Base-by-base conservation (phyloP, 108 stramenopile genomes). In the Cyclotella atomus region DNA sequence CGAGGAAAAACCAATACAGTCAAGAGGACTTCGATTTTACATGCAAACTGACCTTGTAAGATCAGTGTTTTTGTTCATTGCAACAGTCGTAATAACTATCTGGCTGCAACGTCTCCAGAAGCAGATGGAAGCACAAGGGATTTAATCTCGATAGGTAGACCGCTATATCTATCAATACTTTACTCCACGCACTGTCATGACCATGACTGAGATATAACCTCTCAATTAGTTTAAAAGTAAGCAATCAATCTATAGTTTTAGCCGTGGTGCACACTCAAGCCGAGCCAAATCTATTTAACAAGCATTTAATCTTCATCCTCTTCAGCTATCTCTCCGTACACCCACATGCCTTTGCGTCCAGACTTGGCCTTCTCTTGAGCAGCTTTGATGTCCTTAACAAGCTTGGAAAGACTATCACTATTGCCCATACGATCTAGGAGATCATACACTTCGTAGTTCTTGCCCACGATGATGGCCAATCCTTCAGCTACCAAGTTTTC, bases 301-400 rank as follows among this genome's bases (percentile, higher is more conserved):
- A 62, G 35, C 24, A 65, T 6, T 59, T 85, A 86, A n/a, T 89
- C 89, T 15, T 87, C 89, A 71, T 96, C 95, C 24, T 96, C 95
- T 68, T 96, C 95, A 36, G 91, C 89, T 53, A 96, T 85, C 55
- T 96, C 95, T 14, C 95, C 95, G 68, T 96, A 96, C 29, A 88
- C 81, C 95, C 95, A 96, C 86, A 96, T 94, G 17, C 95, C 95
- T 50, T 81, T 65, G 56, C 93, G 91, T 27, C 84, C 73, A 27
- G 75, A 82, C 47, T 93, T 87, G 15, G 95, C 92, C 28, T 54
- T 77, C 54, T 90, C 87, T 66, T 94, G 90, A 16, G 90, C 83
- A 21, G 65, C 84, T 44, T 82, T 77, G 55, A 96, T 71, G 38
- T 88, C 83, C 19, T 79, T 81, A 8, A 83, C 81, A 67, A 94